Evolutionary conservation across 2,329 filamentous ascomycete genomes (phyloP), one percentile per base, ranked within the genome.

Genomic region (Colletotrichum ledebouriae): DNA sequence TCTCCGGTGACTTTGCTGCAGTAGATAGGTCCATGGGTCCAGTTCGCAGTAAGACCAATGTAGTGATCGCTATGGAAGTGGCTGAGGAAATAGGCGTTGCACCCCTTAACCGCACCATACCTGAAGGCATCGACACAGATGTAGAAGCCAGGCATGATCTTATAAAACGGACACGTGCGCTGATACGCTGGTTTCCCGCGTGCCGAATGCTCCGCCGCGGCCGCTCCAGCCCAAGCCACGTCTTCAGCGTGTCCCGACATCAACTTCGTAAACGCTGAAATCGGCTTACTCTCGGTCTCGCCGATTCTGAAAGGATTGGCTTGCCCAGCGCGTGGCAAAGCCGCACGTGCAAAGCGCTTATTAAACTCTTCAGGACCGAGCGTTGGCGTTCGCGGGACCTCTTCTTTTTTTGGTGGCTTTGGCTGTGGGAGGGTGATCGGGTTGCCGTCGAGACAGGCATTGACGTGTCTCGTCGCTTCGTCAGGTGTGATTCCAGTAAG

Each of bases 41-140:
- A 99, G 37, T 86, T 93, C 7, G 92, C 89, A 11, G 93, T 96
- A 11, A 99, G 82, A 2, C 96, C 96, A 39, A 98, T 90, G 74
- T 99, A 99, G 77, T 99, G 96, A 76, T 99, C 96, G 75, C 94
- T 98, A 79, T 99, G 96, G 73, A 98, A 99, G 76, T 99, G 96
- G 73, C 94, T 98, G 11, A 99, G 86, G 73, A 99, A 99, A 77
- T 99, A 99, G 1, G 95, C 96, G 61, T 92, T 91, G 77, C 94
- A 97, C 0, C 94, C 94, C 76, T 97, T 87, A 0, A 99, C 93
- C 4, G 94, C 94, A 2, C 96, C 96, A 75, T 98, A 99, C 20
- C 95, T 90, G 75, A 99, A 97, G 0, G 96, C 96, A 78, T 99
- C 96, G 0, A 99, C 96, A 66, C 94, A 97, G 60, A 98, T 97